Percentiles rank a stretch among this genome's conserved stretches.
Conservation (phyloP, 176 grass and related monocot species). For the Saccharum officinarum region DNA sequence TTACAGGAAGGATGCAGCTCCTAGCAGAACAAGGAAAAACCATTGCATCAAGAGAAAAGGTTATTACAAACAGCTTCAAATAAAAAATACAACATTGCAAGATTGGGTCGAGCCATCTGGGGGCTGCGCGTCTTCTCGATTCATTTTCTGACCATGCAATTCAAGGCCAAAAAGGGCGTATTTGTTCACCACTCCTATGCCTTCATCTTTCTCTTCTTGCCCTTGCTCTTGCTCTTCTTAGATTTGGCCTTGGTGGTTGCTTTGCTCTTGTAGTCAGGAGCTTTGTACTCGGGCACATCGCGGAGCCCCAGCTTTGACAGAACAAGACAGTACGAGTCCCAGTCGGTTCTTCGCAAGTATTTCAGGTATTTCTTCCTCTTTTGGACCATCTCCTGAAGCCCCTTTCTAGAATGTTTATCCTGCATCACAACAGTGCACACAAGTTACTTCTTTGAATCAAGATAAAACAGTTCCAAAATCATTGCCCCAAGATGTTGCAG, state of each 20-base stretch:
- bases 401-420: conserved; percentile 97
- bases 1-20: conserved; percentile 4
- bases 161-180: background rate
- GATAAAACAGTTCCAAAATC: background rate
- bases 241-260: conserved; percentile 44
- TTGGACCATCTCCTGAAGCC: conserved; percentile 92
- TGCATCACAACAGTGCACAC: background rate
- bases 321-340: conserved; percentile 88
- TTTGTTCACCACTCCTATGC: conserved; percentile 15
- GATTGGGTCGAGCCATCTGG: background rate
- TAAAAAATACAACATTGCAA: conserved; percentile 29
- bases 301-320: conserved; percentile 82
- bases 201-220: conserved; percentile 43
- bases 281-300: conserved; percentile 70
- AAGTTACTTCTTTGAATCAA: conserved; percentile 10
- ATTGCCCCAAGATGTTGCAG: background rate
- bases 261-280: conserved; percentile 76
- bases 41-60: background rate
- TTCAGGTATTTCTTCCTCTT: conserved; percentile 91
- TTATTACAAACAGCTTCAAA: conserved; percentile 39
- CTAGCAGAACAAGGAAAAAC: conserved; percentile 2
- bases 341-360: conserved; percentile 90
- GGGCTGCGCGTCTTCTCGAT: background rate
- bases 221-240: conserved; percentile 61
- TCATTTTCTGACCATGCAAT: background rate